Evolutionary conservation across 2,329 filamentous ascomycete genomes (phyloP), one percentile per base, ranked within the genome.

Genomic region (Talaromyces sp.): DNA sequence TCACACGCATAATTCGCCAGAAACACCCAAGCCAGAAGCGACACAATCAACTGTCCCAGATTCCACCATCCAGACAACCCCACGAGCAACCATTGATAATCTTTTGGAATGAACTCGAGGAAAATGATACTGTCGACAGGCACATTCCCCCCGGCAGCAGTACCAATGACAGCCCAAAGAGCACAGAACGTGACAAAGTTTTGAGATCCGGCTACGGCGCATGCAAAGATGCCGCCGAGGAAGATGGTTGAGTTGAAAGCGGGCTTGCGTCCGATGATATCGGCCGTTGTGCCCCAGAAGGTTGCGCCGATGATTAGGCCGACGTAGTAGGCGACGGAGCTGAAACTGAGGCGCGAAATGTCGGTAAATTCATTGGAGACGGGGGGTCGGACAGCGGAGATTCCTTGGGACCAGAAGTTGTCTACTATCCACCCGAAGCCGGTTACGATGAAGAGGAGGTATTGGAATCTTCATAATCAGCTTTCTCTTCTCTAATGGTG

Each of bases 401-500:
- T 73, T 2, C 73, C 74, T 66, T 76, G 74, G 0, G 72, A 74
- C 47, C 67, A 22, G 56, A 75, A 71, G 43, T 90, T 90, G 75
- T 90, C 88, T 57, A 85, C 85, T 5, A 87, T 86, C 88, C 87
- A 90, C 27, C 88, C 88, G 68, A 90, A 90, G 1, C 88, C 87
- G 37, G 88, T 85, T 14, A 90, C 86, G 31, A 85, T 72, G 71
- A 89, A 90, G 1, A 90, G 81, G 69, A 87, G 84, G 86, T 86
- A 90, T 71, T 82, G 80, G 13, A 73, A 74, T 41, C 71, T 31
- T 73, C 54, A 11, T 11, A 13, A 16, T 60, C 66, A 19, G 69
- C 66, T 45, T 31, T 24, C 3, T 31, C 5, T 10, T 3, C 5
- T 22, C 35, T 6, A 1, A 52, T 3, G 14, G n/a, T 2, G 9